Evolutionary conservation across 2,329 filamentous ascomycete species (phyloP), one percentile per base, ranked within the genome.

Genomic region (Aulographum hederae): DNA sequence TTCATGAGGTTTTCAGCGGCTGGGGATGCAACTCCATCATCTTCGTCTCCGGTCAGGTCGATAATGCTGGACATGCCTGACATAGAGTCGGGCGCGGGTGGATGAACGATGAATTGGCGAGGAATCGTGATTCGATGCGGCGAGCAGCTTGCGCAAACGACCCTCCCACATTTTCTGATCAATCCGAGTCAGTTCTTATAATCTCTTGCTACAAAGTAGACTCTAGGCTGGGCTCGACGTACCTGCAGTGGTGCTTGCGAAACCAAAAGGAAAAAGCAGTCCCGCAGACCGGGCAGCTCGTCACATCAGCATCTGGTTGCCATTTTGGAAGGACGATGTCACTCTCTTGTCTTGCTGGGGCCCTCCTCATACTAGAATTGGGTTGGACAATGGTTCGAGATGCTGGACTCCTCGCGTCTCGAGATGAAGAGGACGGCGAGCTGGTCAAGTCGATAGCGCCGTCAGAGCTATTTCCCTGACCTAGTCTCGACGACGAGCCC

Each of bases 71-170:
- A 10, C 11, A 10, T 20, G 26, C 15, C 28, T 50, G 41, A 59
- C n/a, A n/a, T n/a, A n/a, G n/a, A n/a, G n/a, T n/a, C n/a, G 44
- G 45, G 40, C 36, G 65, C 59, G 1, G 78, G 77, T 3, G 80
- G 78, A 30, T 77, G 76, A 17, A 94, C 84, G 40, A 95, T 93
- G 50, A 81, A 95, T 47, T 89, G 80, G 40, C 85, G 70, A 1
- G 86, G 86, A 39, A 95, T 94, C 3, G 80, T 92, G 47, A 95
- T 95, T 38, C 84, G 72, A 52, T 95, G 86, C 3, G 86, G 86
- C 3, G 86, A 94, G 57, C 86, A 95, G 14, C 72, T 65, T 35
- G 75, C 73, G 53, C 86, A 95, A 16, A 95, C 86, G 6, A 95
- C 85, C 38, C 84, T 66, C 28, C 86, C 86, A 49, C 86, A 95